Evolutionary conservation across 192 early-diverging fungal genomes (phyloP), one percentile per base, ranked within the genome.

Genomic region (Dissophora ornata): DNA sequence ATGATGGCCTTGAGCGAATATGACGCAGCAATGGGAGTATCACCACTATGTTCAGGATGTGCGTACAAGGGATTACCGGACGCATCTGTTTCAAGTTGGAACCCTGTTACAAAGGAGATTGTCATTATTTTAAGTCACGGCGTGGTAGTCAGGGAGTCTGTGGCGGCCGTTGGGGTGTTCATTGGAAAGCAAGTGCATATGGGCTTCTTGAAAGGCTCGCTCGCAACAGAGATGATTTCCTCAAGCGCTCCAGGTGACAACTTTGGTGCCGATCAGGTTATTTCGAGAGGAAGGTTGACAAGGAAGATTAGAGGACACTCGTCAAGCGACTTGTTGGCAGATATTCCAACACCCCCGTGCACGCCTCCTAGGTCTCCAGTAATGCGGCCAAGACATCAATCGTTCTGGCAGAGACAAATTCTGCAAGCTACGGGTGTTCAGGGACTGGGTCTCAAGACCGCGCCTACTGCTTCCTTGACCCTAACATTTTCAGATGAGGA

Each of bases 131-230:
- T 77, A 38, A 62, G 54, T 38, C 73, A 77, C 29, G 73, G 73
- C 15, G 73, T 49, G 1, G 65, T 67, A 9, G 44, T 77, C 47
- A 61, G 67, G 24, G 73, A 77, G n/a, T 40, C 32, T 8, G 73
- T 62, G 4, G 73, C 73, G 4, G 73, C 73, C 18, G 73, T 77
- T 0, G 73, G 73, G 13, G 73, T 77, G 0, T 77, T 77, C 57
- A 77, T 77, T 22, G 73, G 73, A 13, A 77, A 77, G 42, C 50
- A 77, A 22, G 73, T 77, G 30, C 57, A 67, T 45, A 77, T 77
- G 73, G 73, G 59, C 4, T 77, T 77, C 22, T 30, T 77, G 45
- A 77, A 67, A 24, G 73, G 73, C 1, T 77, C 73, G 1, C 53
- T 77, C 8, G 73, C 73, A 8, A 46, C 54, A 4, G 73, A 77